phyloP scores from a whole-genome alignment of 352 stramenopile genomes.

The Pythium rhizo-oryzae region DNA sequence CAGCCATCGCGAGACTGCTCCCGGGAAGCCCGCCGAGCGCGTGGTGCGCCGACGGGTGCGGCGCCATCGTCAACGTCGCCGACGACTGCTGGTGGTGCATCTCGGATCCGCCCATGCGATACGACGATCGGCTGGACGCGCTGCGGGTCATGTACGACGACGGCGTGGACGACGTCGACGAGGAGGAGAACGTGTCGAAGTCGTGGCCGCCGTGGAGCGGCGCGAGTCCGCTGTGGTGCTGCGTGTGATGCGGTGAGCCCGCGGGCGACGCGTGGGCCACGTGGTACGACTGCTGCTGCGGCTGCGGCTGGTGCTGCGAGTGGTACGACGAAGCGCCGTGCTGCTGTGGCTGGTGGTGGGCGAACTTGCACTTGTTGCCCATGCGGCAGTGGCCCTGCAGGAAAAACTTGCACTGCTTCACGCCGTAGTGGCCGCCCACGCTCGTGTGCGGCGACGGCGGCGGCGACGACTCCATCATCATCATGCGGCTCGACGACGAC shows the following conservation, averaged over 20 bases:
- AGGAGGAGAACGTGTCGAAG: constrained; percentile 12
- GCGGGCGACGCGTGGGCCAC: constrained; percentile 22
- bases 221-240: constrained; percentile 1
- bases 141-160: constrained; percentile 22
- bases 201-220: constrained; percentile 9
- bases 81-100: constrained; percentile 14
- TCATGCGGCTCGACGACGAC: constrained; percentile 9
- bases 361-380: constrained; percentile 87
- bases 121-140: constrained; percentile 8
- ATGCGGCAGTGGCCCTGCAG: constrained; percentile 84
- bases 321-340: constrained; percentile 17
- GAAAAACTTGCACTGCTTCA: constrained; percentile 87
- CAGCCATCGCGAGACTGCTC: constrained; percentile 6
- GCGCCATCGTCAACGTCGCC: constrained; percentile 4
- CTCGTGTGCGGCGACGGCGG: constrained; percentile 54
- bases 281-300: constrained; percentile 21
- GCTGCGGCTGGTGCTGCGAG: constrained; percentile 3
- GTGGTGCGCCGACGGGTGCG: constrained; percentile 18
- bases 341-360: constrained; percentile 48
- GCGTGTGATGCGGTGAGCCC: constrained; percentile 21
- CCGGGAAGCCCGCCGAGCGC: background rate
- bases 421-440: constrained; percentile 4
- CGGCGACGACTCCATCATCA: constrained; percentile 58
- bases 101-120: constrained; percentile 10
- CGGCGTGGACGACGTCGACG: constrained; percentile 5